A percentile compares a stretch with the other conserved stretches of the same genome.
These are phyloP conservation scores for Plasmodium gonderi DNA, from an alignment of 169 alveolate genomes.

Conservation along the genomic window DNA sequence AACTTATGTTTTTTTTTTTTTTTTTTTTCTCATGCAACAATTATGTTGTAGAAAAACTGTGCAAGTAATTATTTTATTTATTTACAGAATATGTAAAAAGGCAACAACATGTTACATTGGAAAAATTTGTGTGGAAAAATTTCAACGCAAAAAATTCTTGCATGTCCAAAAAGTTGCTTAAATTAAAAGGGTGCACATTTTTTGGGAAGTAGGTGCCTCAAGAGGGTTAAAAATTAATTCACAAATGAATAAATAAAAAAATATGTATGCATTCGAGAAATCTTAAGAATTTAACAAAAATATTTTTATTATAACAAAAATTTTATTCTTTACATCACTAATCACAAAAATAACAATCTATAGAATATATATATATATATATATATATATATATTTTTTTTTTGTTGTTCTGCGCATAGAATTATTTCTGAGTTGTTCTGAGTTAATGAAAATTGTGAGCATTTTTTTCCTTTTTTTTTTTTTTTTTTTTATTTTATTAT, in stretches of 20 bases:
- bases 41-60: neutral
- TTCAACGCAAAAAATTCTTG: neutral
- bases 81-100: neutral
- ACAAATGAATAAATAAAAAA: neutral
- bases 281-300: conserved; percentile 14
- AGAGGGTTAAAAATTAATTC: neutral
- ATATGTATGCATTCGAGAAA: conserved; percentile 1
- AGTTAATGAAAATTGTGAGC: neutral
- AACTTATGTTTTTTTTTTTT: conserved; percentile 14
- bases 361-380: too few relatives aligned
- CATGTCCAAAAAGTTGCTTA: neutral
- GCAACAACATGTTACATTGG: neutral
- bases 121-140: neutral
- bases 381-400: too few relatives aligned
- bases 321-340: neutral
- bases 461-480: neutral
- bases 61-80: neutral
- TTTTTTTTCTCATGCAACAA: neutral
- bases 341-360: neutral
- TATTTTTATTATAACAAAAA: conserved; percentile 4
- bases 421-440: conserved; percentile 3
- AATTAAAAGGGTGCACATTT: conserved; percentile 5
- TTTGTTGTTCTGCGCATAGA: conserved; percentile 2
- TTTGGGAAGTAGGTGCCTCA: neutral
- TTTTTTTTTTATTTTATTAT: neutral